phyloP scores from a whole-genome alignment of 306 rosid genomes.

The Neltuma alba region DNA sequence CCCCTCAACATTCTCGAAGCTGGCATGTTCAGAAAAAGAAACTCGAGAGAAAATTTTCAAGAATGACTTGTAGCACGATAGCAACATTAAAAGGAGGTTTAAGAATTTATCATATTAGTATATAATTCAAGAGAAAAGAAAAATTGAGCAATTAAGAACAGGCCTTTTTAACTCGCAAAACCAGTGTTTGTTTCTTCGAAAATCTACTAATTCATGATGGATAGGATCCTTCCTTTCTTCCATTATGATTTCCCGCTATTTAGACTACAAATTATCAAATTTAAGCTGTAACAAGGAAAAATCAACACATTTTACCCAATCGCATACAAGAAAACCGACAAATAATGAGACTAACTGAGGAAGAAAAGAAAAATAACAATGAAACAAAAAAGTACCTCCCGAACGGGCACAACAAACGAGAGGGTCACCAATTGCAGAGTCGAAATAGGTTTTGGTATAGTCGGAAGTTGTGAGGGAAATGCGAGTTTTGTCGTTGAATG shows the following conservation, averaged over 20 bases:
- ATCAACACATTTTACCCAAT: neutral
- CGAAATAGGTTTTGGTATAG: conserved; percentile 74
- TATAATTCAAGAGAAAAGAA: neutral
- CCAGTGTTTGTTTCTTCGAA: neutral
- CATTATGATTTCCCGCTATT: neutral
- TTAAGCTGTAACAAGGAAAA: neutral
- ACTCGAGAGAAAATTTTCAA: neutral
- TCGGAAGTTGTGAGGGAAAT: conserved; percentile 63
- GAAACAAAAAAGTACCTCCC: conserved; percentile 56
- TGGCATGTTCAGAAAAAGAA: neutral
- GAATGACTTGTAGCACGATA: neutral
- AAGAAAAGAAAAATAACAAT: neutral
- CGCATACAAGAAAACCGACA: neutral
- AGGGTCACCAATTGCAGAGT: conserved; percentile 65
- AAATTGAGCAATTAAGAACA: neutral
- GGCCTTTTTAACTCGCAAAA: conserved; percentile 4
- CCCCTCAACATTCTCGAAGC: neutral
- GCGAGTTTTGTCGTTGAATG: conserved; percentile 35
- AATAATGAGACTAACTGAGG: neutral
- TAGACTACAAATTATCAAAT: neutral
- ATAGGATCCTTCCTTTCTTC: neutral
- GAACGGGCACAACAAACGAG: conserved; percentile 71
- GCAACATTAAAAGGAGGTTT: neutral
- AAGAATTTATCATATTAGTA: neutral
- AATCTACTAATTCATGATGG: neutral